Evolutionary conservation across 2,329 filamentous ascomycete genomes (phyloP).

Genomic region (Colletotrichum chrysophilum): DNA sequence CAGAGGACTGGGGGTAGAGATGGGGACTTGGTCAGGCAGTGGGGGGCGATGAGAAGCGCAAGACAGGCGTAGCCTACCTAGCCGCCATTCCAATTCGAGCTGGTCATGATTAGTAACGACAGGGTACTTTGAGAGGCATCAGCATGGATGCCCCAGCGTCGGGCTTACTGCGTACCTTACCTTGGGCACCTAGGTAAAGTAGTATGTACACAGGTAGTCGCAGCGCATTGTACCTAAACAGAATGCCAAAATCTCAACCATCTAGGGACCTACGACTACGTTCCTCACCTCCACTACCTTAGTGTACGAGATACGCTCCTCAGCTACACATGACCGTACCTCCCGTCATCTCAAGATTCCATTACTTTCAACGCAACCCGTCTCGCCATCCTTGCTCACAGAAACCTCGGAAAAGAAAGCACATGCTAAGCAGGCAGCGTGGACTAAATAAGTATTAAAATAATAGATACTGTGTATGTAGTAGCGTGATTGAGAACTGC

Average conservation of each 20-base stretch:
- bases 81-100: slow-evolving; percentile 12
- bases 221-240: neutral
- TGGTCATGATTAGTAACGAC: slow-evolving; percentile 5
- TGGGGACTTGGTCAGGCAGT: neutral
- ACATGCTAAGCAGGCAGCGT: neutral
- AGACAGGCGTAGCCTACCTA: neutral
- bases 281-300: neutral
- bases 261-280: neutral
- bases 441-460: neutral
- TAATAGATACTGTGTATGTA: neutral
- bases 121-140: neutral
- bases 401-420: neutral
- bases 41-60: neutral
- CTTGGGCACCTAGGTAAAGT: neutral
- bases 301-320: neutral
- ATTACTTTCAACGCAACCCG: neutral
- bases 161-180: neutral
- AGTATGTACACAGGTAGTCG: neutral
- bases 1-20: neutral
- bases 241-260: neutral
- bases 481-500: neutral
- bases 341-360: neutral
- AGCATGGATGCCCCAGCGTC: neutral
- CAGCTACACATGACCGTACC: neutral
- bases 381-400: neutral